Evolutionary conservation across 352 stramenopile genomes (phyloP), one percentile per base, ranked within the genome.

Genomic region (Aphanomyces euteiches): DNA sequence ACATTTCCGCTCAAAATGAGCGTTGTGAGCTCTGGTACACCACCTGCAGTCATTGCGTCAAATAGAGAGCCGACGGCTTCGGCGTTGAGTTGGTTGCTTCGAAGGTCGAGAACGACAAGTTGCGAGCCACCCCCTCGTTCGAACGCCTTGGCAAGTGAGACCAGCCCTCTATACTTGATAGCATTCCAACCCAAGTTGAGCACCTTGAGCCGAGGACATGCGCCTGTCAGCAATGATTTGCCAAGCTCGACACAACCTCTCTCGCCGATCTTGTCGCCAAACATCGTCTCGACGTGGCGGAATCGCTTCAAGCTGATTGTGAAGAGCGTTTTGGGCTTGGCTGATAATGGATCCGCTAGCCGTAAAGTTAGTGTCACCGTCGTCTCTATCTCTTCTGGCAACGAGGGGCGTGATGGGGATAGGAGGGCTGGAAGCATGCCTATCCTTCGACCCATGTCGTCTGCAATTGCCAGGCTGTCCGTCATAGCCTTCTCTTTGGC

Each of bases 261-360:
- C 63, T 89, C 80, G 0, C 83, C 83, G 19, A 92, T 89, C 17
- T 61, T 56, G 38, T 90, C 81, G 4, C 81, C 84, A n/a, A 70
- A 69, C 56, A 89, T 79, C 45, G 82, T 69, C 65, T 88, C 82
- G 0, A 80, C 82, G 53, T 90, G 83, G 53, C 89, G 89, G 68
- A 88, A 92, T 36, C 84, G 79, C 66, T 90, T 89, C 37, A 90
- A 73, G 53, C 90, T 90, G 37, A 86, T 74, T 5, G 82, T 88
- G 64, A 87, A 88, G 59, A 84, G 59, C 3, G 74, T 76, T 6
- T 12, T 37, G 17, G 34, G n/a, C 48, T 19, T 61, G 17, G 15
- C 43, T 7, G 7, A 5, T 17, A 15, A 5, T 28, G n/a, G 10
- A 8, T 61, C 54, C 28, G 53, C 36, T 56, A 89, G 60, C 1